Evolutionary conservation across 2,329 filamentous ascomycete genomes (phyloP).

Genomic region (Cyanodermella asteris): DNA sequence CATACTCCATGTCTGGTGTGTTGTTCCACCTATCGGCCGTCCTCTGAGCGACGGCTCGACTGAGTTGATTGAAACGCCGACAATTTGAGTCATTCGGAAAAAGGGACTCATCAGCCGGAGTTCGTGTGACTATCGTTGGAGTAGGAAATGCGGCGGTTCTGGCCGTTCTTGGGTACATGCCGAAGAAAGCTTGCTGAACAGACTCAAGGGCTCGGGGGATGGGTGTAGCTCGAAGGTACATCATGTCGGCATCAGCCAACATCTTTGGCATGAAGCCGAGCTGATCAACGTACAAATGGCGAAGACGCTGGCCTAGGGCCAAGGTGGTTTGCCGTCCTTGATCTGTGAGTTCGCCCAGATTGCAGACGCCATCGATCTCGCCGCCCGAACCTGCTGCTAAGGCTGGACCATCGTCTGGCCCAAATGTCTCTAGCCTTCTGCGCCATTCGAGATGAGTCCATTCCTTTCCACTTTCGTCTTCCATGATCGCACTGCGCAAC

Average conservation of each 20-base stretch:
- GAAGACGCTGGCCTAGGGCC: slow-evolving; percentile 43
- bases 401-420: slow-evolving; percentile 43
- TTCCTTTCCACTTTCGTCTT: slow-evolving; percentile 26
- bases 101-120: slow-evolving; percentile 50
- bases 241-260: slow-evolving; percentile 32
- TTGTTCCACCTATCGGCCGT: slow-evolving; percentile 54
- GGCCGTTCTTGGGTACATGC: slow-evolving; percentile 43
- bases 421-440: slow-evolving; percentile 67
- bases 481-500: slow-evolving; percentile 40
- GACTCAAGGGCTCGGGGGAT: slow-evolving; percentile 58
- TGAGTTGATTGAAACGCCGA: slow-evolving; percentile 46
- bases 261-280: slow-evolving; percentile 45
- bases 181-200: slow-evolving; percentile 52
- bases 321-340: slow-evolving; percentile 50
- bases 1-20: slow-evolving; percentile 60
- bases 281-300: slow-evolving; percentile 52
- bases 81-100: slow-evolving; percentile 61
- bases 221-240: slow-evolving; percentile 55
- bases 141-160: slow-evolving; percentile 32
- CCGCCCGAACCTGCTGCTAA: slow-evolving; percentile 45
- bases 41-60: slow-evolving; percentile 48
- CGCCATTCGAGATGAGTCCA: slow-evolving; percentile 41
- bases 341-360: slow-evolving; percentile 49
- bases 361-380: slow-evolving; percentile 54
- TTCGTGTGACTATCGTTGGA: slow-evolving; percentile 43